These are phyloP conservation scores for Globisporangium paddicum DNA, from an alignment of 352 stramenopile species.

Conservation along the genomic window DNA sequence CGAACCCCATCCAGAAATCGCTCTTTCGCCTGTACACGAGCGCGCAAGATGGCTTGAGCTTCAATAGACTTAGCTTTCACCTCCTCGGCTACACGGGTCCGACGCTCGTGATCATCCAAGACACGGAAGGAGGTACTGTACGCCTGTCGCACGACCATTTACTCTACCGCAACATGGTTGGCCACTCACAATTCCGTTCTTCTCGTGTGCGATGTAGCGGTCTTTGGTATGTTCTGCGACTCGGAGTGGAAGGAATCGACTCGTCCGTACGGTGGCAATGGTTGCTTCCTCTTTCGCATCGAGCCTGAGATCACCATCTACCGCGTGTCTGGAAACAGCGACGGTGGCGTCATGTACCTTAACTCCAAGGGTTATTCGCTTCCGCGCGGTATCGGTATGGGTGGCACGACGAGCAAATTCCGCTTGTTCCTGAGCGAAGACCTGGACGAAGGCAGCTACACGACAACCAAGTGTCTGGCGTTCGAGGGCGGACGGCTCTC, in stretches of 20 bases:
- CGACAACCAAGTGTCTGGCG: constrained; percentile 60
- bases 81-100: constrained; percentile 72
- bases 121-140: constrained; percentile 51
- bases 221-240: constrained; percentile 87
- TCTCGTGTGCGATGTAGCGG: constrained; percentile 24
- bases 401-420: constrained; percentile 69
- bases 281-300: constrained; percentile 77
- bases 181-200: neutral
- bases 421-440: constrained; percentile 82
- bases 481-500: constrained; percentile 71
- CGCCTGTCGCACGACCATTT: neutral
- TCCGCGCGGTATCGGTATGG: constrained; percentile 71
- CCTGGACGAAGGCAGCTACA: constrained; percentile 81
- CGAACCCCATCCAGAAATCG: constrained; percentile 47
- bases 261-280: constrained; percentile 74
- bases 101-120: constrained; percentile 66
- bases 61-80: constrained; percentile 80
- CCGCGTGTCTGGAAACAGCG: constrained; percentile 30
- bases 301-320: constrained; percentile 61
- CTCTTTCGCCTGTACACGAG: constrained; percentile 78
- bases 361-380: constrained; percentile 81
- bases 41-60: constrained; percentile 73
- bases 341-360: constrained; percentile 79
- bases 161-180: neutral
- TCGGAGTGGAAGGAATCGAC: constrained; percentile 82